These are phyloP conservation scores for Funneliformis geosporum DNA, from an alignment of 192 early-diverging fungal genomes.

Conservation along the genomic window DNA sequence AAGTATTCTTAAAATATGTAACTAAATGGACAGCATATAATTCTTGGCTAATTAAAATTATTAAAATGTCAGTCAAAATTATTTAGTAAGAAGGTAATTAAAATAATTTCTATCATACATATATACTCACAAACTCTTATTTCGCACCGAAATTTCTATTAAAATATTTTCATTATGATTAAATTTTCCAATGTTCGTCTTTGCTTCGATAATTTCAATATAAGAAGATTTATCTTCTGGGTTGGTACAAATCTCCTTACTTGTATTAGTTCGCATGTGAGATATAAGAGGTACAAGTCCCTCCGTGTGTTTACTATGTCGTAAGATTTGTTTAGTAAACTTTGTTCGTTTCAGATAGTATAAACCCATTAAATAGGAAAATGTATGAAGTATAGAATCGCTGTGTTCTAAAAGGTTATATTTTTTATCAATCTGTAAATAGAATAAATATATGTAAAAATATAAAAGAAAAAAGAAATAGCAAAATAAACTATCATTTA, in stretches of 20 bases:
- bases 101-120: background rate
- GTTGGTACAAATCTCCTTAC: background rate
- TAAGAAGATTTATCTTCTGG: background rate
- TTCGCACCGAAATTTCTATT: conserved; percentile 1
- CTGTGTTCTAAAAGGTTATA: conserved; percentile 3
- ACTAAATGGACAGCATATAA: conserved; percentile 2
- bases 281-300: background rate
- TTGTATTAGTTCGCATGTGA: background rate
- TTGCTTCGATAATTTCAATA: background rate
- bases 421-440: conserved; percentile 8
- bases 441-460: background rate
- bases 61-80: background rate
- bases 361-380: background rate
- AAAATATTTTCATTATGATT: background rate
- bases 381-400: background rate
- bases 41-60: conserved; percentile 1
- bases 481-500: background rate
- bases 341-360: background rate
- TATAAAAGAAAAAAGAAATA: background rate
- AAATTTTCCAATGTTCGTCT: background rate
- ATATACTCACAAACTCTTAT: background rate
- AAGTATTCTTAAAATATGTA: conserved; percentile 13
- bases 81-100: background rate
- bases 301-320: background rate
- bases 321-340: background rate